These are phyloP conservation scores for Geranium brycei DNA, from an alignment of 345 rosid genomes.

Conservation along the genomic window DNA sequence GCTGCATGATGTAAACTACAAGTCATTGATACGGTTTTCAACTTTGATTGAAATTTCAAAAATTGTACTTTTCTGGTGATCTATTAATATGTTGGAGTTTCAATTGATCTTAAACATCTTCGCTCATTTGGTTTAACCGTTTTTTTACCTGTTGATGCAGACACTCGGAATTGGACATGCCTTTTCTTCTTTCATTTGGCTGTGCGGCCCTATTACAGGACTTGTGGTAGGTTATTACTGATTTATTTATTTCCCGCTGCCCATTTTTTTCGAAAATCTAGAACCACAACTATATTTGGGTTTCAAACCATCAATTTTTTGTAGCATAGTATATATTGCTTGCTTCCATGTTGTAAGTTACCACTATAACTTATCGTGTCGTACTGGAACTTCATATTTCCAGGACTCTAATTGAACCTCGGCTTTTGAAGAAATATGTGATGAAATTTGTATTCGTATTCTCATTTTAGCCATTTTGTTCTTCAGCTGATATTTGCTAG, in stretches of 20 bases:
- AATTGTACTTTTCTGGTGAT: neutral
- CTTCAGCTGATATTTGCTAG: neutral
- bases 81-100: neutral
- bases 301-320: neutral
- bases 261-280: neutral
- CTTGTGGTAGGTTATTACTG: slow-evolving; percentile 68
- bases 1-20: neutral
- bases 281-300: neutral
- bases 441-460: neutral
- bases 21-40: too few species aligned
- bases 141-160: slow-evolving; percentile 43
- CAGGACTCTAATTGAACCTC: neutral
- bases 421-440: neutral
- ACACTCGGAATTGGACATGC: slow-evolving; percentile 89
- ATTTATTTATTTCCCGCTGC: slow-evolving; percentile 1
- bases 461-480: neutral
- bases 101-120: slow-evolving; percentile 2
- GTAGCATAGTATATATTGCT: neutral
- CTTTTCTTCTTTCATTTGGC: slow-evolving; percentile 96
- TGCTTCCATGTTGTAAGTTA: too few species aligned
- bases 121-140: slow-evolving; percentile 8
- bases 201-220: slow-evolving; percentile 94
- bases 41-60: neutral
- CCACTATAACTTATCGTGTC: too few species aligned
- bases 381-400: too few species aligned